Percentiles rank a stretch among this genome's conserved stretches.
Conservation (phyloP, 805 yeast species). For the Komagataella populi region DNA sequence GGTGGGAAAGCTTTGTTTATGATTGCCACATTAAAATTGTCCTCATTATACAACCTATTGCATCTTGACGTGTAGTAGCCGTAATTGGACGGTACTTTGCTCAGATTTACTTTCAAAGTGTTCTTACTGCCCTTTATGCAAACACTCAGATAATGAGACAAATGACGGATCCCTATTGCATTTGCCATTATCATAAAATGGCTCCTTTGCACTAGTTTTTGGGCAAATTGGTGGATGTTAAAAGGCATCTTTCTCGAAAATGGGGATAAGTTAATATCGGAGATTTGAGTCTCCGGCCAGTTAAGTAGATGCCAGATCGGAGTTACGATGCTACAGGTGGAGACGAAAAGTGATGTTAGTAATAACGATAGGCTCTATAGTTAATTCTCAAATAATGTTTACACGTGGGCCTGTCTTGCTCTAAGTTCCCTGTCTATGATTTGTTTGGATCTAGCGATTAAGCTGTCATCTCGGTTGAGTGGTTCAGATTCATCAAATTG, state of each 20-base stretch:
- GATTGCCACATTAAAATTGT: slow-evolving; percentile 48
- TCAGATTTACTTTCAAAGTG: slow-evolving; percentile 36
- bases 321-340: neutral
- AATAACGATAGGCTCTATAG: neutral
- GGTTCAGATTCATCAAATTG: slow-evolving; percentile 3
- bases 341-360: neutral
- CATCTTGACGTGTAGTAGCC: slow-evolving; percentile 76
- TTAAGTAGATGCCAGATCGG: neutral
- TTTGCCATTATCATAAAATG: neutral
- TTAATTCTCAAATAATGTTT: too few relatives aligned
- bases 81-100: slow-evolving; percentile 55
- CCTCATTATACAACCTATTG: slow-evolving; percentile 72
- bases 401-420: neutral
- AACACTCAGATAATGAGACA: slow-evolving; percentile 17
- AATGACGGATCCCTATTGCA: slow-evolving; percentile 2
- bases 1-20: slow-evolving; percentile 13
- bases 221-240: neutral
- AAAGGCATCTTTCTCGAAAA: neutral
- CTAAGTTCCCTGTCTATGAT: neutral
- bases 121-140: slow-evolving; percentile 10
- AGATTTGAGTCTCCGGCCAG: neutral
- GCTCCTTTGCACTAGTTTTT: neutral
- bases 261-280: neutral
- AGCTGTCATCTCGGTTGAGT: neutral
- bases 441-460: neutral